Conservation (phyloP, 1,139 yeast species). For the Arxiozyma bovina region DNA sequence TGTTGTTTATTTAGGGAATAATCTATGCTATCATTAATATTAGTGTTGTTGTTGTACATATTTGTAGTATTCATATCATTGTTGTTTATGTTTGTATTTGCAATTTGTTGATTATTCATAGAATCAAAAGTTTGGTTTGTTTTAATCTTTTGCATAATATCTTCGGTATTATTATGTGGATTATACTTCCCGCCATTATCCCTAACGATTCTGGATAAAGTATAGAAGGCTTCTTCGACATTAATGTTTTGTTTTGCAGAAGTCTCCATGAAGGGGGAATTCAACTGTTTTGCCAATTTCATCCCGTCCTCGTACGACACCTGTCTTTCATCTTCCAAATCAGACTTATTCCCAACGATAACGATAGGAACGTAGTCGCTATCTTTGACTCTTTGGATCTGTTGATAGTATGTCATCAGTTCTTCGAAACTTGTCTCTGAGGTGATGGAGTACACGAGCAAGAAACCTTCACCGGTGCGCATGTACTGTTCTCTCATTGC, state of each 20-base stretch:
- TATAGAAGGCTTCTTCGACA: slow-evolving; percentile 86
- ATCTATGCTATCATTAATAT: not conserved
- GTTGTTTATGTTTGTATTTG: not conserved
- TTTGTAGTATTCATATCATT: not conserved
- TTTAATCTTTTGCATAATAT: not conserved
- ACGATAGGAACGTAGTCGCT: slow-evolving; percentile 62
- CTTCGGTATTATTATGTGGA: slow-evolving; percentile 6
- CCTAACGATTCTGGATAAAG: slow-evolving; percentile 58
- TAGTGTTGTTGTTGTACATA: not conserved
- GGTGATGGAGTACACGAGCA: slow-evolving; percentile 76
- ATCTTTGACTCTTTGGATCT: slow-evolving; percentile 79
- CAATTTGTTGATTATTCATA: not conserved
- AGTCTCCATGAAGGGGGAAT: slow-evolving; percentile 82
- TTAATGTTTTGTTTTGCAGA: slow-evolving; percentile 89
- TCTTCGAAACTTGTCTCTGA: slow-evolving; percentile 75
- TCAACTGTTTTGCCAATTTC: slow-evolving; percentile 61
- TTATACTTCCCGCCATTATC: slow-evolving; percentile 33
- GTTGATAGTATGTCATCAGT: slow-evolving; percentile 68
- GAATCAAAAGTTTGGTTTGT: not conserved
- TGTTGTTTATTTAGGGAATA: not conserved
- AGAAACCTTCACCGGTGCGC: slow-evolving; percentile 87
- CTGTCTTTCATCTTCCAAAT: slow-evolving; percentile 70
- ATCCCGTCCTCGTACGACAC: slow-evolving; percentile 77
- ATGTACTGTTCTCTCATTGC: slow-evolving; percentile 94
- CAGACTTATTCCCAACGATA: slow-evolving; percentile 74